A percentile compares a stretch with the other conserved stretches of the same genome.
Evolutionary conservation across 208 protist species (phyloP).

Genomic region (Angomonas desouzai): DNA sequence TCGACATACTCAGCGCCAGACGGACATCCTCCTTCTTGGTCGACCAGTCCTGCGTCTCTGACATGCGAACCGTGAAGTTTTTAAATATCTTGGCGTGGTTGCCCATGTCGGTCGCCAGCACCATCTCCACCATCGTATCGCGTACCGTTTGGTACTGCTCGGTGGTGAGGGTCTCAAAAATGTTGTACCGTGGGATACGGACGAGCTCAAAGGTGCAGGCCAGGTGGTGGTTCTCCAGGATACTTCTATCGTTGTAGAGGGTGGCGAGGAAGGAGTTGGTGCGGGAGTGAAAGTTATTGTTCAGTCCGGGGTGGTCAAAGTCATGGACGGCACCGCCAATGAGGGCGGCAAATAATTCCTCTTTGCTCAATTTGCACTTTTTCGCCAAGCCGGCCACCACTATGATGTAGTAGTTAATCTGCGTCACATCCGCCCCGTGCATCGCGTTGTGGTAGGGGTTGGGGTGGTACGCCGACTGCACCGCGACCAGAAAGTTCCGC

Average conservation of each 20-base stretch:
- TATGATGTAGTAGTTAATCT: constrained; percentile 93
- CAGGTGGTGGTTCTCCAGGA: constrained; percentile 94
- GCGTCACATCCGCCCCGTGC: constrained; percentile 91
- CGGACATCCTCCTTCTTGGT: constrained; percentile 78
- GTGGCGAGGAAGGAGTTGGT: constrained; percentile 87
- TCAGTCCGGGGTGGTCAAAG: constrained; percentile 95
- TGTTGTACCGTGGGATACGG: constrained; percentile 69
- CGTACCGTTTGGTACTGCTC: constrained; percentile 81
- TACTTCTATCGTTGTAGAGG: constrained; percentile 92
- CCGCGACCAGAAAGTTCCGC: constrained; percentile 76
- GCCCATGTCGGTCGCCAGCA: constrained; percentile 94
- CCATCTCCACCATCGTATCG: constrained; percentile 88
- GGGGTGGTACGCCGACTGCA: constrained; percentile 87
- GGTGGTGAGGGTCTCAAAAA: constrained; percentile 69
- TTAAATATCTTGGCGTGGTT: constrained; percentile 89
- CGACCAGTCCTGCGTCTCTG: constrained; percentile 69
- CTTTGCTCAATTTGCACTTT: constrained; percentile 71
- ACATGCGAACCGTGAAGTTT: constrained; percentile 73
- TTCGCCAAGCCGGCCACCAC: constrained; percentile 59
- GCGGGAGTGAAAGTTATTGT: constrained; percentile 96
- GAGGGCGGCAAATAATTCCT: constrained; percentile 89
- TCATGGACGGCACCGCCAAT: constrained; percentile 94
- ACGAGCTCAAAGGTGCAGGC: constrained; percentile 86
- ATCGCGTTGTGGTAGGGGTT: constrained; percentile 92
- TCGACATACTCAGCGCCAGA: constrained; percentile 87